Percentiles rank a stretch among this genome's conserved stretches.
These are phyloP conservation scores for Torulaspora gathmanii DNA, from an alignment of 805 yeast genomes.

Conservation along the genomic window DNA sequence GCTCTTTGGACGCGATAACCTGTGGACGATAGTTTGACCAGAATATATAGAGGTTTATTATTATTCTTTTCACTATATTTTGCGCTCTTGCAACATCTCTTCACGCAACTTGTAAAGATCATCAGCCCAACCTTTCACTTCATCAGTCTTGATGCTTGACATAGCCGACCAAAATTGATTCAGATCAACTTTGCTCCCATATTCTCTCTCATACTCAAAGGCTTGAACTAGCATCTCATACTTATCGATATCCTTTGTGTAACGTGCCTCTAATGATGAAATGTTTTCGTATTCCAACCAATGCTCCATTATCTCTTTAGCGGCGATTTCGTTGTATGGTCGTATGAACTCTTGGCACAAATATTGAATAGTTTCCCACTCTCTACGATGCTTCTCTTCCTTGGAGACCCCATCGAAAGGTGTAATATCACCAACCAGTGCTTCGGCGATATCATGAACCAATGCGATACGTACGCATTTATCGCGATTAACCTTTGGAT, in stretches of 20 bases:
- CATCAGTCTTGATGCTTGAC: conserved; percentile 59
- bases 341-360: conserved; percentile 50
- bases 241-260: conserved; percentile 91
- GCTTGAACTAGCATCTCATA: conserved; percentile 79
- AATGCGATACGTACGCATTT: conserved; percentile 80
- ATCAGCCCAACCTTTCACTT: conserved; percentile 66
- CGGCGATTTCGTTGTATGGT: conserved; percentile 58
- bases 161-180: conserved; percentile 66
- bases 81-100: conserved; percentile 6
- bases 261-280: conserved; percentile 72
- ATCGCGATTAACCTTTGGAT: conserved; percentile 49
- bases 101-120: conserved; percentile 48
- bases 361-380: conserved; percentile 63
- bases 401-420: conserved; percentile 71
- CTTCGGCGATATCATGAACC: conserved; percentile 90
- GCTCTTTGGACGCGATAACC: conserved; percentile 84
- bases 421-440: conserved; percentile 92
- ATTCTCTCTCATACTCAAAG: conserved; percentile 72
- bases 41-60: background rate
- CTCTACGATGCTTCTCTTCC: conserved; percentile 79
- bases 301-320: conserved; percentile 58
- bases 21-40: conserved; percentile 38
- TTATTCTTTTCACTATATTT: conserved; percentile 3
- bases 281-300: conserved; percentile 91
- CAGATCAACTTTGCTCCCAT: conserved; percentile 51